Evolutionary conservation across 257 asterid species (phyloP).

Genomic region (Jacaranda copaia): DNA sequence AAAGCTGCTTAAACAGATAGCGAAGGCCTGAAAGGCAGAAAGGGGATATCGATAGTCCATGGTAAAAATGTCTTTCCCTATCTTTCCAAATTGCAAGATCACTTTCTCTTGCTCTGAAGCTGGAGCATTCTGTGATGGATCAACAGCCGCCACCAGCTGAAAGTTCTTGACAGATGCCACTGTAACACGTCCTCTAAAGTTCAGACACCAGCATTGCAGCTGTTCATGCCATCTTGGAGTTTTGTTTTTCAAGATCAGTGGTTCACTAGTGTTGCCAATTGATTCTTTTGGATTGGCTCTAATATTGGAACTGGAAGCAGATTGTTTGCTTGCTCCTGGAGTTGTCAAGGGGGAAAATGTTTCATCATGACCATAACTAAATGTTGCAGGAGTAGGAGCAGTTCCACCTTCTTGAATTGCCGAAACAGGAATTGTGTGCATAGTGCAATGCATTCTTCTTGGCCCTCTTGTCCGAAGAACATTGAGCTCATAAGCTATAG

Average conservation of each 20-base stretch:
- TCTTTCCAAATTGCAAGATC: conserved; percentile 71
- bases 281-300: conserved; percentile 25
- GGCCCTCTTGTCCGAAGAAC: conserved; percentile 84
- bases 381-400: conserved; percentile 55
- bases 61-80: conserved; percentile 74
- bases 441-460: conserved; percentile 63
- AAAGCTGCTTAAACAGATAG: conserved; percentile 75
- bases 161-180: conserved; percentile 85
- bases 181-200: conserved; percentile 74
- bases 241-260: conserved; percentile 58
- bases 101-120: conserved; percentile 61
- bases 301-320: not conserved
- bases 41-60: conserved; percentile 78
- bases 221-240: conserved; percentile 81
- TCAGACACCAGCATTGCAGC: conserved; percentile 78
- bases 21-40: conserved; percentile 79
- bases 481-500: conserved; percentile 67
- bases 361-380: conserved; percentile 30
- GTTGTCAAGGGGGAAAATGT: conserved; percentile 36
- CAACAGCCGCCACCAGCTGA: conserved; percentile 66
- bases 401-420: conserved; percentile 49
- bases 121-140: conserved; percentile 45
- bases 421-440: conserved; percentile 57
- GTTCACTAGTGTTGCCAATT: conserved; percentile 38
- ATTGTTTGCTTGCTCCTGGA: conserved; percentile 26